Base-by-base conservation (phyloP, 1,139 yeast species). In the Casaregolazyma suthepensis region DNA sequence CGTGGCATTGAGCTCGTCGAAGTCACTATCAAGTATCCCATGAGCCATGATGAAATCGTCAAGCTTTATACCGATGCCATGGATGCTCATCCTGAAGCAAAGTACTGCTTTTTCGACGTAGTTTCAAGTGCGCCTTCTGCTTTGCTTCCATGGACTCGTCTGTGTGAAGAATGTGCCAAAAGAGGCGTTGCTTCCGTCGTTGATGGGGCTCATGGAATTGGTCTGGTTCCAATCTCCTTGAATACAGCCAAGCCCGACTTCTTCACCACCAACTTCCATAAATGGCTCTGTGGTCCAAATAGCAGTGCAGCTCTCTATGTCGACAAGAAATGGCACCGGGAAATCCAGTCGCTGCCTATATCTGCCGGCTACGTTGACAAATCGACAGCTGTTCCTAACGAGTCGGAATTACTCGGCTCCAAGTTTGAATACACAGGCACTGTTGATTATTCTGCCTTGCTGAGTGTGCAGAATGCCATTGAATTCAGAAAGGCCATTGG, bases 141-240 rank as follows among this genome's bases (percentile, higher is more conserved):
- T 9, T 64, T 71, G 23, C 64, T 83, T 43, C 93, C 94, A 0
- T 84, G 75, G 66, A 76, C 76, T 56, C 64, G 72, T 54, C 61
- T 85, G 53, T 72, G 75, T 2, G 59, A 66, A n/a, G 66, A 80
- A 48, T 81, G 88, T 61, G 68, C 70, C 15, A 65, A 78, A 50
- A 69, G 79, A 55, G 67, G 69, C 9, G 78, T 80, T 5, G 60
- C 82, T 46, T 80, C 88, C 2, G 67, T 83, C 45, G 75, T 86
- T 35, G 94, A 86, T 64, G 93, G 85, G 12, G 90, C 93, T 2
- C 93, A 86, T 64, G 79, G 82, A 0, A 73, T 80, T 42, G 93
- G 93, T 0, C 68, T 81, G 52, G 62, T 81, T 10, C 77, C 78
- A 1, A 59, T 83, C 20, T 73, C 79, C 54, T 63, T 84, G 51